Evolutionary conservation across 2,329 filamentous ascomycete genomes (phyloP).

Genomic region (Fusarium sp.): DNA sequence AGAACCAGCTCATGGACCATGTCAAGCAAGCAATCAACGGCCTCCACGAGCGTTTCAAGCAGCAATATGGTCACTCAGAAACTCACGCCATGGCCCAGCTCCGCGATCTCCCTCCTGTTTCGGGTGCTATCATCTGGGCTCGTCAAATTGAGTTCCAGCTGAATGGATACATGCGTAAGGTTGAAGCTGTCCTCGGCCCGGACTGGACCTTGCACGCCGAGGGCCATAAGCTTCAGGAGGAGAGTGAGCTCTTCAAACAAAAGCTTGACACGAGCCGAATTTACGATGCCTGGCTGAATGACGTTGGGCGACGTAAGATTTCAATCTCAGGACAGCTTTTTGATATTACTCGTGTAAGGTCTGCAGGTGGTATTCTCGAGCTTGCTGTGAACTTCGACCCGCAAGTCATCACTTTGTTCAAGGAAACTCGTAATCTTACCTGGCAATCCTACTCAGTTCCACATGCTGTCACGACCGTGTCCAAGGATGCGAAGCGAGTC

Average conservation of each 20-base stretch:
- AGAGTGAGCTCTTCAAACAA: constrained; percentile 93
- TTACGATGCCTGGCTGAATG: constrained; percentile 94
- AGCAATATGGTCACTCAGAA: constrained; percentile 98
- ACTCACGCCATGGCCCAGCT: constrained; percentile 98
- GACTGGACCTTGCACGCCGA: constrained; percentile 96
- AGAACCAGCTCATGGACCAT: constrained; percentile 97
- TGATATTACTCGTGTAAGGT: constrained; percentile 86
- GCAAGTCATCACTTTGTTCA: constrained; percentile 97
- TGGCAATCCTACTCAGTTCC: constrained; percentile 97
- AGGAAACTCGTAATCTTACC: constrained; percentile 94
- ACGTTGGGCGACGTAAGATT: constrained; percentile 88
- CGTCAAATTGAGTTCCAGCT: constrained; percentile 97
- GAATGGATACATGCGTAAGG: constrained; percentile 97
- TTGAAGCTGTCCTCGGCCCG: constrained; percentile 95
- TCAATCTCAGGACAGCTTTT: constrained; percentile 94
- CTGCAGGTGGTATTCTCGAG: constrained; percentile 90
- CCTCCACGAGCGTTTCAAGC: constrained; percentile 97
- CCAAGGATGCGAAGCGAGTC: constrained; percentile 98
- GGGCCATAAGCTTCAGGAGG: constrained; percentile 90
- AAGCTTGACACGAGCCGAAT: constrained; percentile 95
- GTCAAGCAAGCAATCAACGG: constrained; percentile 96
- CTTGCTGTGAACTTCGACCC: constrained; percentile 96
- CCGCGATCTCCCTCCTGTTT: constrained; percentile 93
- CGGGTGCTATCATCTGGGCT: constrained; percentile 97
- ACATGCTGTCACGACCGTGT: constrained; percentile 93